Conservation (phyloP, 2,329 filamentous ascomycete genomes). For the Aspergillus ruber region DNA sequence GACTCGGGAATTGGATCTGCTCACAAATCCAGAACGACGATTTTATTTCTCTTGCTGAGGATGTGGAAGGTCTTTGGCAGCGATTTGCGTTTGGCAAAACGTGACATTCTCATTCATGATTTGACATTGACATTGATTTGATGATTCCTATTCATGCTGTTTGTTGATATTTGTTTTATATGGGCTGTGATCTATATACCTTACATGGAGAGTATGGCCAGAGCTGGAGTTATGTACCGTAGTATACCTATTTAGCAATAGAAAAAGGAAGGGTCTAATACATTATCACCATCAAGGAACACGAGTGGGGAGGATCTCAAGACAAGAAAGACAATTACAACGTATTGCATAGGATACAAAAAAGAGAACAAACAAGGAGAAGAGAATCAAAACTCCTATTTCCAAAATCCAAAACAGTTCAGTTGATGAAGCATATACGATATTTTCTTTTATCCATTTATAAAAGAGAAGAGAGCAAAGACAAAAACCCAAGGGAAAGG, state of each 20-base stretch:
- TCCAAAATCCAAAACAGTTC: neutral
- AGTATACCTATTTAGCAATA: too few relatives aligned
- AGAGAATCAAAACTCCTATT: neutral
- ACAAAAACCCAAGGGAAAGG: neutral
- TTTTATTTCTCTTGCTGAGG: conserved; percentile 35
- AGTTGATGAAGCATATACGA: neutral
- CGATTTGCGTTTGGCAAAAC: conserved; percentile 33
- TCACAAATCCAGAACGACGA: conserved; percentile 34
- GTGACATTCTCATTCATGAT: neutral
- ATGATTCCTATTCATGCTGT: neutral
- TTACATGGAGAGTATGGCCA: neutral
- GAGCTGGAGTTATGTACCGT: too few relatives aligned
- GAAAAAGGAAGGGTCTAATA: too few relatives aligned
- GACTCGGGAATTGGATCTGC: conserved; percentile 38
- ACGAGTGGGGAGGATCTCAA: neutral
- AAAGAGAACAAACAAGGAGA: neutral
- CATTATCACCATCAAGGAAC: too few relatives aligned
- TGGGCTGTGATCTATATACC: neutral
- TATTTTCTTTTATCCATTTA: neutral
- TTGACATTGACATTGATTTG: neutral
- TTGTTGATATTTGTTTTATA: neutral
- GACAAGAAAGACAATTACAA: too few relatives aligned
- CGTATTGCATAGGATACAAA: conserved; percentile 1
- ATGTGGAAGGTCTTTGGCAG: conserved; percentile 36
- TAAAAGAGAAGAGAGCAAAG: conserved; percentile 1